Evolutionary conservation across 2,329 filamentous ascomycete species (phyloP).

Genomic region (Sporothrix brunneoviolacea): DNA sequence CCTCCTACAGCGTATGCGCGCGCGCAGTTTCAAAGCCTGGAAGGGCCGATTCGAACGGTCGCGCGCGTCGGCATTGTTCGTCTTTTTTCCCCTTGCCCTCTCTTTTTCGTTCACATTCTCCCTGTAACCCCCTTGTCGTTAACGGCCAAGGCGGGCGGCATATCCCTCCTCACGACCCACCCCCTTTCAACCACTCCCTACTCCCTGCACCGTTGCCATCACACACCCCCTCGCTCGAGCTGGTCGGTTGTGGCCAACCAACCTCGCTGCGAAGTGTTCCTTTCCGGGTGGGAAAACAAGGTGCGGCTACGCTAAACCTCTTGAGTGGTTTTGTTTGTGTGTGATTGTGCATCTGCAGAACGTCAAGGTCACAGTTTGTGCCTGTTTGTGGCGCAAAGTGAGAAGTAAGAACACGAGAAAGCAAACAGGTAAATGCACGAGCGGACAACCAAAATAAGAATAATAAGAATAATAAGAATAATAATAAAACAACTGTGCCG

Average conservation of each 20-base stretch:
- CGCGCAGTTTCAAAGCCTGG: slow-evolving; percentile 11
- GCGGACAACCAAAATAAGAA: not conserved
- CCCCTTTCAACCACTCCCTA: too few species aligned
- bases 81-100: not conserved
- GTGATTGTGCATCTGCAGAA: not conserved
- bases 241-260: too few species aligned
- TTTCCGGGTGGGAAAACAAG: too few species aligned
- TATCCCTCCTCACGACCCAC: not conserved
- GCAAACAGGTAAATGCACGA: too few species aligned
- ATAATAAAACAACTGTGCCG: not conserved
- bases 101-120: not conserved
- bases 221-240: too few species aligned
- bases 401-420: too few species aligned
- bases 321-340: not conserved
- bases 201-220: too few species aligned
- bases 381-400: slow-evolving; percentile 5
- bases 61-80: slow-evolving; percentile 5
- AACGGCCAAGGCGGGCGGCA: slow-evolving; percentile 2
- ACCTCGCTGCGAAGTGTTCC: too few species aligned
- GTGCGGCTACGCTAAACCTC: not conserved
- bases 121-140: not conserved
- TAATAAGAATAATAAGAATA: not conserved
- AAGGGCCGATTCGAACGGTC: slow-evolving; percentile 12
- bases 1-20: too few species aligned
- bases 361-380: not conserved